A percentile compares a stretch with the other conserved stretches of the same genome.
Conservation (phyloP, 2,329 filamentous ascomycete species). For the Xenoacremonium recifei region DNA sequence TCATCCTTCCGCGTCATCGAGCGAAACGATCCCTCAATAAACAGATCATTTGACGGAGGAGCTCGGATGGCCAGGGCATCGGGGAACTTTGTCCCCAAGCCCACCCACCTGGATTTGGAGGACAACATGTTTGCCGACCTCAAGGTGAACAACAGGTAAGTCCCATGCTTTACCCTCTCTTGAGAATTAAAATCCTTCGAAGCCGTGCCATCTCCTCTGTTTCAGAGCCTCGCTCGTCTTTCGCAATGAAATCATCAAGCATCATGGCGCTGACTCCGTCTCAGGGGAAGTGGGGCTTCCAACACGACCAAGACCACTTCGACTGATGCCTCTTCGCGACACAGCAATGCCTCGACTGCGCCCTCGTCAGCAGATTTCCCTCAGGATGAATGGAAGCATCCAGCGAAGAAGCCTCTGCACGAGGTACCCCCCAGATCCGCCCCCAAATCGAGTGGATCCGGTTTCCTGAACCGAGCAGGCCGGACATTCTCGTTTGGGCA, state of each 20-base stretch:
- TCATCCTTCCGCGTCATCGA: slow-evolving; percentile 60
- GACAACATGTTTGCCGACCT: slow-evolving; percentile 60
- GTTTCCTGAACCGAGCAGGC: slow-evolving; percentile 55
- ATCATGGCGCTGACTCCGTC: slow-evolving; percentile 35
- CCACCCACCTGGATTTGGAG: slow-evolving; percentile 40
- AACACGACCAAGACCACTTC: slow-evolving; percentile 61
- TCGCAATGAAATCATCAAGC: slow-evolving; percentile 26
- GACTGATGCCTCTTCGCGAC: slow-evolving; percentile 59
- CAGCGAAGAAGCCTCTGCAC: slow-evolving; percentile 37
- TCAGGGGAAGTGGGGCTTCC: slow-evolving; percentile 58
- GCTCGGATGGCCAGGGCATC: slow-evolving; percentile 40
- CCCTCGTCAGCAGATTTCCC: slow-evolving; percentile 53
- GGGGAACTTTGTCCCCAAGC: slow-evolving; percentile 36
- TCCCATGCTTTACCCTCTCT: slow-evolving; percentile 21
- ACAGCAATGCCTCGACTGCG: slow-evolving; percentile 61
- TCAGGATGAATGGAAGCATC: slow-evolving; percentile 28
- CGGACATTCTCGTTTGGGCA: slow-evolving; percentile 61
- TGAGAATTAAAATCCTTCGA: slow-evolving; percentile 17
- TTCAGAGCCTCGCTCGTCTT: slow-evolving; percentile 18
- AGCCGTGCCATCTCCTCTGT: slow-evolving; percentile 4
- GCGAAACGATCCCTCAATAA: slow-evolving; percentile 42
- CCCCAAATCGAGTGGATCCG: slow-evolving; percentile 48
- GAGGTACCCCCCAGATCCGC: slow-evolving; percentile 37
- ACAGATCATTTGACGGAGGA: slow-evolving; percentile 52
- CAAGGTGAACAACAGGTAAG: slow-evolving; percentile 55